Conservation (phyloP, 108 stramenopile species). For the Cyclotella kingstonii region DNA sequence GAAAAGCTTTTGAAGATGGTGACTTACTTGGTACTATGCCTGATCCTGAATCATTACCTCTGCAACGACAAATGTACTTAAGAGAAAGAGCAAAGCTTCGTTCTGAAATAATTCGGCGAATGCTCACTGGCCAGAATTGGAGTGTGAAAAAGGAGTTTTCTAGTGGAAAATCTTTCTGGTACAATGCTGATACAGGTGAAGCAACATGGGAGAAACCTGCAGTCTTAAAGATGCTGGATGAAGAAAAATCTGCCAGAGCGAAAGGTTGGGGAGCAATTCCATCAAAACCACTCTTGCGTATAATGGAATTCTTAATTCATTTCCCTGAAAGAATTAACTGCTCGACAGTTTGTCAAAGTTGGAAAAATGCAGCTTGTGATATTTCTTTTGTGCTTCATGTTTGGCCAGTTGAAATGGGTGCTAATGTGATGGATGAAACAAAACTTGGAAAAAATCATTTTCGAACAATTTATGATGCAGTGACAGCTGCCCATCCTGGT, state of each 20-base stretch:
- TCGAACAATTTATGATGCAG: constrained; percentile 66
- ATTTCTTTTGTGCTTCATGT: constrained; percentile 78
- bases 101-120: constrained; percentile 67
- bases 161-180: constrained; percentile 64
- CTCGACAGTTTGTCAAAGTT: constrained; percentile 59
- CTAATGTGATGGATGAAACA: constrained; percentile 52
- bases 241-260: constrained; percentile 43
- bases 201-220: constrained; percentile 73
- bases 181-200: constrained; percentile 88
- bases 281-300: constrained; percentile 50
- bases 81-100: constrained; percentile 73
- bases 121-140: constrained; percentile 82
- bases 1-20: constrained; percentile 66
- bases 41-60: constrained; percentile 62
- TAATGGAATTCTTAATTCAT: constrained; percentile 71
- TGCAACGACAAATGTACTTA: constrained; percentile 72
- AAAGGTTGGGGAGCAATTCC: constrained; percentile 66
- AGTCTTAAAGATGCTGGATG: constrained; percentile 67
- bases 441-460: constrained; percentile 71
- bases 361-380: constrained; percentile 66
- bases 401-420: constrained; percentile 81
- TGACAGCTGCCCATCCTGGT: constrained; percentile 63
- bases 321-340: constrained; percentile 65
- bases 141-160: constrained; percentile 47
- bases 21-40: constrained; percentile 79